Evolutionary conservation across 2,329 filamentous ascomycete genomes (phyloP).

Genomic region (Aspergillus aculeatinus): DNA sequence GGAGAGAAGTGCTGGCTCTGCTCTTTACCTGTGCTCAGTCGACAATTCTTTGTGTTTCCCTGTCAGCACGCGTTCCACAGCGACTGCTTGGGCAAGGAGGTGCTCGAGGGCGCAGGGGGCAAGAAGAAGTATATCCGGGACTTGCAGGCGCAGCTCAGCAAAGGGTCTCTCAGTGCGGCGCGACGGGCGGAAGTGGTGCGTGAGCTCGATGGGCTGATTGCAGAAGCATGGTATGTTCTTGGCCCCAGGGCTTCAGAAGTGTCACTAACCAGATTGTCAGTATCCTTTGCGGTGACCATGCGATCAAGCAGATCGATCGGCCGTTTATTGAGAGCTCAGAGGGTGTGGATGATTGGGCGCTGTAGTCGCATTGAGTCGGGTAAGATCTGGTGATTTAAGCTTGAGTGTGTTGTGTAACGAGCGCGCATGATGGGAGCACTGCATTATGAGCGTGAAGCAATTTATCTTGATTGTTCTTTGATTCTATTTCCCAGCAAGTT

Average conservation of each 20-base stretch:
- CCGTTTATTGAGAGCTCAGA: conserved; percentile 78
- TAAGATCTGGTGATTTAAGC: background rate
- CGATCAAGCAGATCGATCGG: conserved; percentile 90
- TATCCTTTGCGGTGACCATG: conserved; percentile 91
- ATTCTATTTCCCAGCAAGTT: background rate
- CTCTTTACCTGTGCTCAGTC: conserved; percentile 76
- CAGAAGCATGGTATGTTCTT: conserved; percentile 73
- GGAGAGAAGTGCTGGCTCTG: conserved; percentile 94
- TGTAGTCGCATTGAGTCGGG: conserved; percentile 43
- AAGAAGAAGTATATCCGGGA: conserved; percentile 80
- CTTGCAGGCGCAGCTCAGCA: conserved; percentile 78
- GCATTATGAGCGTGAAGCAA: background rate
- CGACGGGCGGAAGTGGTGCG: conserved; percentile 79
- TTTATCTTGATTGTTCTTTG: background rate
- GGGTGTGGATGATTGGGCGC: conserved; percentile 75
- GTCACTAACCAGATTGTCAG: conserved; percentile 45
- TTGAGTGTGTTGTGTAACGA: background rate
- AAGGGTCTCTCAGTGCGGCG: conserved; percentile 66
- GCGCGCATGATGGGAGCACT: background rate
- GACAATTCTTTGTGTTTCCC: conserved; percentile 97
- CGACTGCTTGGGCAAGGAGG: conserved; percentile 83
- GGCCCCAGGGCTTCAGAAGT: conserved; percentile 23
- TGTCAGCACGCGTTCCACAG: conserved; percentile 98
- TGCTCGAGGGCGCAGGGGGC: conserved; percentile 77
- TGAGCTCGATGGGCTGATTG: conserved; percentile 89